Evolutionary conservation across 2,329 filamentous ascomycete species (phyloP), one percentile per base, ranked within the genome.

Genomic region (Juglanconis sp.): DNA sequence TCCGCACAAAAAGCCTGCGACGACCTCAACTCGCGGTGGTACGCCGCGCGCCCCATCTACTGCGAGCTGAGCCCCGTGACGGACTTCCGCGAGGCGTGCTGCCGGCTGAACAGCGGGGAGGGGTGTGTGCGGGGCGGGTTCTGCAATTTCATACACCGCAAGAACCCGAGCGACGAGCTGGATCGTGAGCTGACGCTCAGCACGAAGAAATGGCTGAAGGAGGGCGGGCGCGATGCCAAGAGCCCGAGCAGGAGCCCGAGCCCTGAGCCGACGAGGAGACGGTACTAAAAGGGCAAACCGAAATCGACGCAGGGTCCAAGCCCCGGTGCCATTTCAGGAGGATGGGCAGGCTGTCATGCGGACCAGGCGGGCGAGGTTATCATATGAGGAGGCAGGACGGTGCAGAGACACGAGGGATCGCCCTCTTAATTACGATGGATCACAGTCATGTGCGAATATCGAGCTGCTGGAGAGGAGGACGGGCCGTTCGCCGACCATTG

Each of bases 111-210:
- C 72, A 90, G 86, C 44, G 95, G 95, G 64, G 95, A 98, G 76
- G 95, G 95, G 49, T 99, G 95, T 76, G 92, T 96, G 48, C 85
- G 95, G 66, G 95, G 93, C 64, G 95, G 95, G 36, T 98, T 98
- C 81, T 99, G 95, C 83, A 99, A 99, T 76, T 99, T 99, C 76
- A 99, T 99, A 66, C 95, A 99, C 75, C 86, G 95, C 71, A 99
- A 99, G 81, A 95, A 98, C 73, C 95, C 95, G 4, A 86, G 85
- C 67, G 81, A 91, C 10, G 94, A 98, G 78, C 80, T 99, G 68
- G 95, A 99, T 64, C 81, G 89, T 65, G 95, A 99, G 68, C 76
- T 99, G 68, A 87, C 90, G 65, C 82, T 98, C 67, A 86, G 87
- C 69, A 98, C 94, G 64, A 96, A 96, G 85, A 98, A 98, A 82